phyloP scores from a whole-genome alignment of 2,329 filamentous ascomycete species.

The Curvularia hawaiiensis region DNA sequence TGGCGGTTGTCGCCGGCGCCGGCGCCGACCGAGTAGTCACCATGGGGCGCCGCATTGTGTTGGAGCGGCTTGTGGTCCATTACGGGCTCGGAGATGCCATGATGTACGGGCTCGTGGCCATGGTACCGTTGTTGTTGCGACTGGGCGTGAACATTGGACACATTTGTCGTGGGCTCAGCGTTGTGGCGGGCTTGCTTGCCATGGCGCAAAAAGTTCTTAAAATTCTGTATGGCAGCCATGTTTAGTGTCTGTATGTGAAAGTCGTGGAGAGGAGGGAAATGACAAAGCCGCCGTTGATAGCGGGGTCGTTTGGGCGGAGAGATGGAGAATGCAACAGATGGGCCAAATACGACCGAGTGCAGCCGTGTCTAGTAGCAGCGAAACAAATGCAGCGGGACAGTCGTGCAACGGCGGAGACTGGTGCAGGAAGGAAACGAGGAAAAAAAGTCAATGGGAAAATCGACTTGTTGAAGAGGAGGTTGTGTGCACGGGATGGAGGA shows the following conservation, averaged over 20 bases:
- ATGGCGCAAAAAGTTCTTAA: slow-evolving; percentile 98
- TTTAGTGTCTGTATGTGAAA: slow-evolving; percentile 19
- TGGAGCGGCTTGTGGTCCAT: slow-evolving; percentile 62
- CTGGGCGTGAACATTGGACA: slow-evolving; percentile 66
- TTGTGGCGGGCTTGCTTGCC: slow-evolving; percentile 88
- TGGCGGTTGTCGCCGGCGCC: slow-evolving; percentile 66
- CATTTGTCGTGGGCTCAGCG: slow-evolving; percentile 66
- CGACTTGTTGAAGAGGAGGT: slow-evolving; percentile 28
- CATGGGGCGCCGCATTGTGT: slow-evolving; percentile 55
- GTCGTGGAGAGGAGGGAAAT: slow-evolving; percentile 10
- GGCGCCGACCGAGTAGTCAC: slow-evolving; percentile 67
- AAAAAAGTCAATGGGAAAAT: slow-evolving; percentile 14
- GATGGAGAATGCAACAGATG: slow-evolving; percentile 12
- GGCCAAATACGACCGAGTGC: slow-evolving; percentile 20
- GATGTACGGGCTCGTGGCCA: slow-evolving; percentile 56
- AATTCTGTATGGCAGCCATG: slow-evolving; percentile 84
- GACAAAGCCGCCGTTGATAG: slow-evolving; percentile 22
- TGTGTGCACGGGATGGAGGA: slow-evolving; percentile 29
- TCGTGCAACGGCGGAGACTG: slow-evolving; percentile 15
- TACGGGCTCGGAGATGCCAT: slow-evolving; percentile 61
- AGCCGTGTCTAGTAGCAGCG: slow-evolving; percentile 20
- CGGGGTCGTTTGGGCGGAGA: slow-evolving; percentile 27
- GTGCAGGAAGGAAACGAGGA: slow-evolving; percentile 18
- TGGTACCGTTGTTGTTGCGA: slow-evolving; percentile 63
- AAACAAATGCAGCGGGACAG: slow-evolving; percentile 15